These are phyloP conservation scores for Entomortierella parvispora DNA, from an alignment of 192 early-diverging fungal genomes.

Conservation along the genomic window DNA sequence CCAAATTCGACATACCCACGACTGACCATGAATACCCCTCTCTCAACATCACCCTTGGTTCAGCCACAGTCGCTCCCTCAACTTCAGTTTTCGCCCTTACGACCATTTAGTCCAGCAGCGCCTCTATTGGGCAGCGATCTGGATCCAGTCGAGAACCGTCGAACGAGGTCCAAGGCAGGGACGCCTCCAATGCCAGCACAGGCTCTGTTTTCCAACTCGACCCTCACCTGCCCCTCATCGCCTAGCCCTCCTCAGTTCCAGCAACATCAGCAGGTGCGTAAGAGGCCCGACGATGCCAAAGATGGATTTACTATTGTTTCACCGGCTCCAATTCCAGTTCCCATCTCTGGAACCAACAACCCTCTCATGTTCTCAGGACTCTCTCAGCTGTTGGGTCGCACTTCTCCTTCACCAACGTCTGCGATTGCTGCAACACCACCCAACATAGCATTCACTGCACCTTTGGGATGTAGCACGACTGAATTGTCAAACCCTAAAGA, in stretches of 20 bases:
- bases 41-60: conserved; percentile 19
- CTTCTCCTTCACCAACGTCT: neutral
- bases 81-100: conserved; percentile 10
- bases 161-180: neutral
- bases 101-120: neutral
- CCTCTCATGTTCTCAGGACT: conserved; percentile 10
- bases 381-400: conserved; percentile 21
- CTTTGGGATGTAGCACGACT: neutral
- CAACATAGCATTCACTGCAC: neutral
- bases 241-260: too few relatives aligned
- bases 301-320: neutral
- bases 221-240: too few relatives aligned
- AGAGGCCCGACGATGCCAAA: too few relatives aligned
- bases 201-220: neutral
- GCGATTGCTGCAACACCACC: neutral
- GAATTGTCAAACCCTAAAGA: neutral
- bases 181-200: neutral
- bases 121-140: neutral
- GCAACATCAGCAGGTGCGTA: too few relatives aligned
- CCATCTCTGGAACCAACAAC: neutral
- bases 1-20: neutral
- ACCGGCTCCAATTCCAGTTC: neutral
- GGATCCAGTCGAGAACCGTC: neutral
- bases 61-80: conserved; percentile 21
- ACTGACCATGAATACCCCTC: conserved; percentile 10